Evolutionary conservation across 1,284 basidiomycete species (phyloP).

Genomic region (Ganoderma leucocontextum): DNA sequence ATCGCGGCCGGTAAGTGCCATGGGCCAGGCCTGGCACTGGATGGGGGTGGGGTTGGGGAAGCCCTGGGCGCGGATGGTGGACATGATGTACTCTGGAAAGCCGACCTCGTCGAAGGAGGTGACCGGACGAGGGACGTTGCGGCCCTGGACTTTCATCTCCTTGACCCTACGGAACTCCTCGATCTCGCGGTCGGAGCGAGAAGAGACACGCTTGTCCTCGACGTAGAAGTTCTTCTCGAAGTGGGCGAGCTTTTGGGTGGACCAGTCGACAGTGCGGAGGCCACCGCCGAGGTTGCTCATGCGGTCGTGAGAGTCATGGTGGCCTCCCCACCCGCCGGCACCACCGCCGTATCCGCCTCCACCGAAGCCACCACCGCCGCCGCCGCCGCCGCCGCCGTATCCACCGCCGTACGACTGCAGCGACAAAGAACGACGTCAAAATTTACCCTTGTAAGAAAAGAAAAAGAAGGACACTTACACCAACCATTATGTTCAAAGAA

Average conservation of each 20-base stretch:
- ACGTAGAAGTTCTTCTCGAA: constrained; percentile 99
- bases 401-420: constrained; percentile 48
- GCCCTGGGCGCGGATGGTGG: constrained; percentile 93
- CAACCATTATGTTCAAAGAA: constrained; percentile 45
- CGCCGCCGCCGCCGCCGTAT: constrained; percentile 41
- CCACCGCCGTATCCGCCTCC: constrained; percentile 51
- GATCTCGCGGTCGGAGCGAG: constrained; percentile 86
- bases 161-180: constrained; percentile 87
- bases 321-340: constrained; percentile 62
- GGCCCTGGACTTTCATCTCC: constrained; percentile 95
- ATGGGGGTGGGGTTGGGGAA: constrained; percentile 92
- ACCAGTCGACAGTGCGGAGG: constrained; percentile 90
- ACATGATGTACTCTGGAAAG: constrained; percentile 96
- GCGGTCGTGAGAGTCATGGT: constrained; percentile 70
- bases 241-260: constrained; percentile 72
- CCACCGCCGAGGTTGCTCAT: constrained; percentile 89
- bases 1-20: constrained; percentile 94
- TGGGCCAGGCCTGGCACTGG: constrained; percentile 98
- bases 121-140: constrained; percentile 89
- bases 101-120: constrained; percentile 94
- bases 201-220: constrained; percentile 88
- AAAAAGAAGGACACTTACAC: constrained; percentile 14
- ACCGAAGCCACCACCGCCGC: constrained; percentile 34
- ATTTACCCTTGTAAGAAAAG: too few relatives aligned
- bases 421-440: constrained; percentile 15